A percentile compares a stretch with the other conserved stretches of the same genome.
Conservation (phyloP, 345 rosid genomes). For the Euphorbia pulcherrima region DNA sequence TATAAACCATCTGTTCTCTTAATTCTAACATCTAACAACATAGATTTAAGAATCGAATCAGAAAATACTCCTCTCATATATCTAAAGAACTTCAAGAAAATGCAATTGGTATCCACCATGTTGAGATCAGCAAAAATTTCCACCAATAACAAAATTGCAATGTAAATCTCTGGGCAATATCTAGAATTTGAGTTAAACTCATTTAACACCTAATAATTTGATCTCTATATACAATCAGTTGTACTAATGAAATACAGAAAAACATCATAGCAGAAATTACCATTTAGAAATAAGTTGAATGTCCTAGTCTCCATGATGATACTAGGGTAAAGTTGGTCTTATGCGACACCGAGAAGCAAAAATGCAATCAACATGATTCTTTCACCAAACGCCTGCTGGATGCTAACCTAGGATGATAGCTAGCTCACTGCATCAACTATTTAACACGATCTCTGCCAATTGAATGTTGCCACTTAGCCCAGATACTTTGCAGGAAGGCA, state of each 20-base stretch:
- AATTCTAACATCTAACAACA: background rate
- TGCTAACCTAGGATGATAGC: constrained; percentile 8
- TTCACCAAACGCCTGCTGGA: constrained; percentile 1
- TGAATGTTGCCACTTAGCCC: constrained; percentile 66
- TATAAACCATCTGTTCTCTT: background rate
- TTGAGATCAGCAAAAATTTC: background rate
- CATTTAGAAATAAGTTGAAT: background rate
- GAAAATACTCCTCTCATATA: background rate
- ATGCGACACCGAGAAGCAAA: constrained; percentile 16
- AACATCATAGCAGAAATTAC: background rate
- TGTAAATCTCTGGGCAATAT: background rate
- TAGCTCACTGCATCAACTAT: constrained; percentile 26
- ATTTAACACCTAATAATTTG: background rate
- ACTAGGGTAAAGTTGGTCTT: constrained; percentile 13
- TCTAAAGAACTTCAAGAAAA: background rate
- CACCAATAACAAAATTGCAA: constrained; percentile 1
- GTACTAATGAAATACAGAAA: background rate
- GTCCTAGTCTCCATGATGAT: constrained; percentile 5
- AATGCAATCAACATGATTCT: constrained; percentile 8
- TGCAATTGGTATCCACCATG: background rate
- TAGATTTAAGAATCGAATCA: background rate
- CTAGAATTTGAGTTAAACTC: constrained; percentile 1
- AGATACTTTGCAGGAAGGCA: constrained; percentile 68
- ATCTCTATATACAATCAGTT: constrained; percentile 2
- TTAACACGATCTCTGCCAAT: constrained; percentile 58